Percentiles rank a stretch among this genome's conserved stretches.
Conservation (phyloP, 805 yeast genomes). For the Torulaspora maleeae region DNA sequence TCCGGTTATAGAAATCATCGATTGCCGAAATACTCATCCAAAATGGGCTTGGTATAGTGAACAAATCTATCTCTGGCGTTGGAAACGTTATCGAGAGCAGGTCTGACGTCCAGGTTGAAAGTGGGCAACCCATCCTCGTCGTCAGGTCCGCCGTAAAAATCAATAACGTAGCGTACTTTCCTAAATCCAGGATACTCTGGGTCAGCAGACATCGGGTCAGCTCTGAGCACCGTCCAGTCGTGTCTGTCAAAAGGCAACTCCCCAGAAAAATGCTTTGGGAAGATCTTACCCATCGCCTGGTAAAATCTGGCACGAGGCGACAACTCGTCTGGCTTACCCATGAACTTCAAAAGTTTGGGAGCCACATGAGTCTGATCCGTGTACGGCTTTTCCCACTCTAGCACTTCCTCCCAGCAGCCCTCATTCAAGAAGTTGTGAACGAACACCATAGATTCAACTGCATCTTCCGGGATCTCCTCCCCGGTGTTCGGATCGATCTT, state of each 20-base stretch:
- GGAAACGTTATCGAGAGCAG: conserved; percentile 71
- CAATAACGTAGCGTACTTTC: conserved; percentile 86
- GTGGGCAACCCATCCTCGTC: conserved; percentile 86
- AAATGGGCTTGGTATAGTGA: conserved; percentile 62
- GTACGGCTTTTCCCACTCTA: conserved; percentile 83
- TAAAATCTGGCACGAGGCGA: conserved; percentile 80
- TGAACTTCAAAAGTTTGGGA: conserved; percentile 80
- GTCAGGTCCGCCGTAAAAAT: conserved; percentile 94
- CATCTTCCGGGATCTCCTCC: conserved; percentile 86
- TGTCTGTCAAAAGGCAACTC: conserved; percentile 97
- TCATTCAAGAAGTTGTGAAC: conserved; percentile 95
- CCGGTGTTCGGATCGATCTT: conserved; percentile 46
- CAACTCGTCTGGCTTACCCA: conserved; percentile 85
- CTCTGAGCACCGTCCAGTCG: conserved; percentile 93
- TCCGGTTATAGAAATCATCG: not conserved
- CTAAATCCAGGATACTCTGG: conserved; percentile 47
- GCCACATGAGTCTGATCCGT: conserved; percentile 48
- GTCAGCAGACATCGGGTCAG: conserved; percentile 36
- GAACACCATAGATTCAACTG: conserved; percentile 94
- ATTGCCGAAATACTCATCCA: conserved; percentile 55
- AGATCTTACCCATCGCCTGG: conserved; percentile 57
- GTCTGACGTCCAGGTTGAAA: conserved; percentile 89
- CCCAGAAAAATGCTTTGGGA: conserved; percentile 66
- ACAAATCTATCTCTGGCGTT: conserved; percentile 64
- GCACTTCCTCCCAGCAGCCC: conserved; percentile 94